Percentiles rank a stretch among this genome's conserved stretches.
Conservation (phyloP, 176 grass and related monocot species). For the Hordeum vulgare region MorexV3_pseudomolecules_assembly NC_058523.1:521198699-521199198, state of each 20-base stretch:
- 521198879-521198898: constrained; percentile 7
- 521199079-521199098: no score
- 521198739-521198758: constrained; percentile 29
- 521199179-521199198: no score
- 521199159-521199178: no score
- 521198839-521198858: background rate
- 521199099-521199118: no score
- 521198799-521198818: constrained; percentile 17
- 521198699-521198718: background rate
- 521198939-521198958: background rate
- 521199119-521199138: no score
- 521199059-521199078: no score
- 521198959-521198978: no score
- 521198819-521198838: background rate
- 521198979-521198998: no score
- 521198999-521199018: no score
- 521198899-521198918: background rate
- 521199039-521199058: no score
- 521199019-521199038: no score
- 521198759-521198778: background rate
- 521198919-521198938: background rate
- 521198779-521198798: constrained; percentile 4
- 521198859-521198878: constrained; percentile 1
- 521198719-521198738: constrained; percentile 15
- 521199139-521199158: no score